A percentile compares a stretch with the other conserved stretches of the same genome.
Evolutionary conservation across 2,329 filamentous ascomycete genomes (phyloP).

Genomic region (Fusarium chaquense): DNA sequence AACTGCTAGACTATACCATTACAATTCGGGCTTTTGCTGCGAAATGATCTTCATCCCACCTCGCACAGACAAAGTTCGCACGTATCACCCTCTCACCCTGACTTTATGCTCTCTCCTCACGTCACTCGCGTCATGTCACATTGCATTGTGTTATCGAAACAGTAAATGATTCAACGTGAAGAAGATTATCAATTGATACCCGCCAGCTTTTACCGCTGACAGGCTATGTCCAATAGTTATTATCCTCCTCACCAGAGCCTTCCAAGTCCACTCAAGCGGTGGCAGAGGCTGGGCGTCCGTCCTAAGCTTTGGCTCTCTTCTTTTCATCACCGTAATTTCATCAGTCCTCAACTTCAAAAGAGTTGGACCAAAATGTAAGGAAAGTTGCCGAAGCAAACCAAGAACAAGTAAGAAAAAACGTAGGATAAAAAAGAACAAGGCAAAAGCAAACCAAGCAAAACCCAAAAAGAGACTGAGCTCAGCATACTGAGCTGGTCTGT

Average conservation of each 20-base stretch:
- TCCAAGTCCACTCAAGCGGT: constrained; percentile 15
- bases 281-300: constrained; percentile 10
- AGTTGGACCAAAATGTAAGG: constrained; percentile 41
- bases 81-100: constrained; percentile 31
- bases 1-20: constrained; percentile 1
- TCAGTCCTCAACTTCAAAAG: constrained; percentile 44
- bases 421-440: constrained; percentile 9
- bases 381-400: constrained; percentile 32
- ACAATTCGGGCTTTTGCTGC: constrained; percentile 38
- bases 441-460: constrained; percentile 25
- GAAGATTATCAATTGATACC: constrained; percentile 42
- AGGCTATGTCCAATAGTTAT: constrained; percentile 29
- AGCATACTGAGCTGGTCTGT: constrained; percentile 27
- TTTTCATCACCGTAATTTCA: constrained; percentile 49
- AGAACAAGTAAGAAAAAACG: constrained; percentile 22
- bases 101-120: background rate
- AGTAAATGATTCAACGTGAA: constrained; percentile 25
- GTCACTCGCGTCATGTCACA: constrained; percentile 1
- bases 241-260: constrained; percentile 27
- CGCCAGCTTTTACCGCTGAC: constrained; percentile 41
- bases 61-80: constrained; percentile 24
- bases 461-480: constrained; percentile 30
- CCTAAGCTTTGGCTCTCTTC: constrained; percentile 34
- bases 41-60: constrained; percentile 29
- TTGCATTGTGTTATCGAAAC: constrained; percentile 6